Conservation (phyloP, 345 rosid species). For the Salix arbutifolia region DNA sequence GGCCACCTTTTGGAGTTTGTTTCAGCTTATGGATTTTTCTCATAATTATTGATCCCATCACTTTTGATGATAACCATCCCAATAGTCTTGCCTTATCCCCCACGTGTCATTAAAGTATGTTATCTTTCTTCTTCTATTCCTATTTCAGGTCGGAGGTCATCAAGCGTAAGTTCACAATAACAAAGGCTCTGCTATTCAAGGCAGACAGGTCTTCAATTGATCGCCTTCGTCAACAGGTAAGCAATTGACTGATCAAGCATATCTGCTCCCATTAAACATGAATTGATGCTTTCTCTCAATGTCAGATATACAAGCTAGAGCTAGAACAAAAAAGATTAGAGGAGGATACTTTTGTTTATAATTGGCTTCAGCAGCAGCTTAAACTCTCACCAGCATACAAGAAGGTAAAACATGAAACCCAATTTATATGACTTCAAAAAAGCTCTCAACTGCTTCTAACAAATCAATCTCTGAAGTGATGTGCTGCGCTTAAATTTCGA, state of each 20-base stretch:
- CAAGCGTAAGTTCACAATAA: slow-evolving; percentile 74
- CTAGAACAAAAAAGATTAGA: slow-evolving; percentile 79
- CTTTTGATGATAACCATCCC: no score
- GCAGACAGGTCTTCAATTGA: slow-evolving; percentile 86
- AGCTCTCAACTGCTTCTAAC: no score
- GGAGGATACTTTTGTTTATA: slow-evolving; percentile 82
- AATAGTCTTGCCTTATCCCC: background rate
- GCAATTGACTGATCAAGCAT: slow-evolving; percentile 13
- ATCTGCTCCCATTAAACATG: slow-evolving; percentile 10
- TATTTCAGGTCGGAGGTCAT: slow-evolving; percentile 59
- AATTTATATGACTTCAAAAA: background rate
- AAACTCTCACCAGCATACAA: slow-evolving; percentile 88
- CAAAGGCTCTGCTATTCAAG: slow-evolving; percentile 73
- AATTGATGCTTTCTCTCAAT: slow-evolving; percentile 9
- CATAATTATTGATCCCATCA: no score
- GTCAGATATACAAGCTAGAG: slow-evolving; percentile 75
- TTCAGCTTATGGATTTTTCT: no score
- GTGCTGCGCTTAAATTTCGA: background rate
- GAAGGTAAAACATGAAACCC: slow-evolving; percentile 44
- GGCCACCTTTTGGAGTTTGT: background rate
- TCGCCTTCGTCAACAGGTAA: slow-evolving; percentile 78
- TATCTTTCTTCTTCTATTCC: background rate
- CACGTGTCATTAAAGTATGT: background rate
- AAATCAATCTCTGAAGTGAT: background rate
- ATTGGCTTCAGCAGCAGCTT: slow-evolving; percentile 91